Evolutionary conservation across 306 rosid genomes (phyloP).

Genomic region (Carpinus fangiana): DNA sequence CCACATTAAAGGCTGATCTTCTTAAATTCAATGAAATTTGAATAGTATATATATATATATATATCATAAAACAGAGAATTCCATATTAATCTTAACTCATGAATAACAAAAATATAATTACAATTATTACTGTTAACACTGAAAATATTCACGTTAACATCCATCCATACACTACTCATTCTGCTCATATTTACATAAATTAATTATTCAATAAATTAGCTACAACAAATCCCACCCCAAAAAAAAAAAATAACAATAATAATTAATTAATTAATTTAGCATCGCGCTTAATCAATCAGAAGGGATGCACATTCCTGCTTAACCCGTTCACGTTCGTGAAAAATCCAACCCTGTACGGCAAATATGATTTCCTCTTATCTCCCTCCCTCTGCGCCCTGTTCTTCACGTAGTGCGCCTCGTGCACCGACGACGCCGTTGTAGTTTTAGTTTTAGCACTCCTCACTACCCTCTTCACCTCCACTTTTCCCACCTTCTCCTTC

Average conservation of each 20-base stretch:
- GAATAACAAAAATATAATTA: neutral
- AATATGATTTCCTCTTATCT: slow-evolving; percentile 67
- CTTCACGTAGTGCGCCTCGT: slow-evolving; percentile 64
- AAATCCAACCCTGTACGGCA: slow-evolving; percentile 84
- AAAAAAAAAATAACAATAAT: neutral
- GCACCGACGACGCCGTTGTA: slow-evolving; percentile 47
- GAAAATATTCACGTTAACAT: neutral
- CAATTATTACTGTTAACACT: neutral
- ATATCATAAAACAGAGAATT: neutral
- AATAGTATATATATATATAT: neutral
- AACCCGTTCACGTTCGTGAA: slow-evolving; percentile 59
- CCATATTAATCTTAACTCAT: neutral
- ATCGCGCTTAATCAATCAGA: slow-evolving; percentile 24
- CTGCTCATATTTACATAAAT: slow-evolving; percentile 30
- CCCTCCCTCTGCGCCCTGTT: slow-evolving; percentile 62
- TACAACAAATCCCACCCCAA: neutral
- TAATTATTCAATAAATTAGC: neutral
- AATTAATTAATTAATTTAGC: neutral
- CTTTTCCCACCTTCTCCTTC: neutral
- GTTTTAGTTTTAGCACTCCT: neutral
- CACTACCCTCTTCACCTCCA: slow-evolving; percentile 9
- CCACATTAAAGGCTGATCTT: no score
- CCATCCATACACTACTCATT: no score
- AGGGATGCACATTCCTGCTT: slow-evolving; percentile 79
- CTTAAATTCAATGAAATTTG: no score